Base-by-base conservation (phyloP, 441 rosid species). In the Syzygium malaccense region DNA sequence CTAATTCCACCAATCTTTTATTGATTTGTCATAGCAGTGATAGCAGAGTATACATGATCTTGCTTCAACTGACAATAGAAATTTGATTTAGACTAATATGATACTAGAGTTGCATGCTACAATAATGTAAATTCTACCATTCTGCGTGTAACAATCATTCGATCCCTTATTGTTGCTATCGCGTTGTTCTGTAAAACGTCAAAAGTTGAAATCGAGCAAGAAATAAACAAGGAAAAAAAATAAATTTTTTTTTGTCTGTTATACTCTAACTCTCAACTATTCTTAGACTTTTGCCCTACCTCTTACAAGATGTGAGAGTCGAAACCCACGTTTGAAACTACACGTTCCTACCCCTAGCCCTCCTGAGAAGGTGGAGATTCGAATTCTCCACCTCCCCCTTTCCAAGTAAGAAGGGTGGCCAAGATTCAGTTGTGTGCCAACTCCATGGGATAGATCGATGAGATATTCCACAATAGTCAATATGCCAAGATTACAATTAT, bases 291-390 rank as follows among this genome's bases (percentile, higher is more conserved):
- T 45, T 45, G 48, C 0, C 10, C 1, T 45, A 45, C 48, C 48
- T 45, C 0, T 45, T 45, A 45, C 9, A 45, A 1, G 2, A 1
- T 2, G 10, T 7, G 9, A 2, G 9, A 45, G 48, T 45, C 48
- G 0, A 45, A 45, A 45, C 48, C 1, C 9, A 45, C 0, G 0
- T 45, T 1, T 45, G 2, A 45, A 45, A 45, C 48, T 45, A 45
- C 7, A 45, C 9, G 48, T 45, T 1, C 9, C 48, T 9, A 45
- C 48, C 9, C 48, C 2, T 45, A 45, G 2, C 7, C 9, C 9
- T 7, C 48, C 9, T 45, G 48, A 45, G 2, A 45, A 45, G 48
- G 48, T 45, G 48, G 48, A 2, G 8, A 45, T 45, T 45, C 48
- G 8, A 45, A 45, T 0, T 45, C 9, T 1, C 9, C 48, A 45